These are phyloP conservation scores for Halenospora varia DNA, from an alignment of 495 filamentous ascomycete species.

Conservation along the genomic window DNA sequence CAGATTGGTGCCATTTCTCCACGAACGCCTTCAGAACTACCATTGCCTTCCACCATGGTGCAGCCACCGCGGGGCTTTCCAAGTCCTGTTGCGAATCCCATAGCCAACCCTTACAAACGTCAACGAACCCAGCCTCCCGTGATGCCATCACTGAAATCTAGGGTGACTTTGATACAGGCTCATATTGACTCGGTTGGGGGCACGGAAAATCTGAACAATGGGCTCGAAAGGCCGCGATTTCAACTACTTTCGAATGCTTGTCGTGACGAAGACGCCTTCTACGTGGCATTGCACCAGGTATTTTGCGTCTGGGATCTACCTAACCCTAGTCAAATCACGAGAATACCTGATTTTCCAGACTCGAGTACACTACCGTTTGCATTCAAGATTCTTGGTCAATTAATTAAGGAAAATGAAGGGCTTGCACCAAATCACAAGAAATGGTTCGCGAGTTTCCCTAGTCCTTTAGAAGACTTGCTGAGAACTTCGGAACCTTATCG, in stretches of 20 bases:
- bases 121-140: constrained; percentile 12
- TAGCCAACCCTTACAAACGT: constrained; percentile 9
- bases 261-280: constrained; percentile 51
- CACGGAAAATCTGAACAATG: constrained; percentile 15
- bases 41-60: not conserved
- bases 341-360: constrained; percentile 15
- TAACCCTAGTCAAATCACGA: not conserved
- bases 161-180: constrained; percentile 23
- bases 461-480: constrained; percentile 27
- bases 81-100: not conserved
- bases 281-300: constrained; percentile 63
- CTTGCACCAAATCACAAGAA: constrained; percentile 33
- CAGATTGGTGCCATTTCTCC: not conserved
- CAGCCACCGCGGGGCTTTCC: constrained; percentile 3
- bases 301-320: constrained; percentile 48
- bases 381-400: constrained; percentile 32
- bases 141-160: constrained; percentile 14
- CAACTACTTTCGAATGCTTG: constrained; percentile 56
- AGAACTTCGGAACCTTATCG: constrained; percentile 23
- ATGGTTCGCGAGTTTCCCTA: constrained; percentile 55
- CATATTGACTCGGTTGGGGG: constrained; percentile 16
- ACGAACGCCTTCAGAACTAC: not conserved
- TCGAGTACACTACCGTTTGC: constrained; percentile 13
- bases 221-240: constrained; percentile 48
- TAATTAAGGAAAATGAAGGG: constrained; percentile 20